Evolutionary conservation across 2,329 filamentous ascomycete species (phyloP).

Genomic region (Pseudopyrenochaeta lycopersici): DNA sequence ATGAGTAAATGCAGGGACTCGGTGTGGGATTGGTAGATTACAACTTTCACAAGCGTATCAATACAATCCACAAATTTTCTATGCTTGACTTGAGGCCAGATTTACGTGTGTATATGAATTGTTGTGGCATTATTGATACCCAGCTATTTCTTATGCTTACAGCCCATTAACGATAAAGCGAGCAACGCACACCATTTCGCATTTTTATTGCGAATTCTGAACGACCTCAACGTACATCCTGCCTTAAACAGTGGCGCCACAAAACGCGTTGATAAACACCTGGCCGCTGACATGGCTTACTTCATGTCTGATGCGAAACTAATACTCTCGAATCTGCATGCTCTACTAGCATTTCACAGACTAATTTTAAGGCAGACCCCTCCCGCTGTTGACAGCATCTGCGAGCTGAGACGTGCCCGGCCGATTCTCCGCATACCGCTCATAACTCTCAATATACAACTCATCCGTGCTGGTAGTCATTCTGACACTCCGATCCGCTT

Average conservation of each 20-base stretch:
- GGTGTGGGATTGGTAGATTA: neutral
- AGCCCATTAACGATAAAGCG: no score
- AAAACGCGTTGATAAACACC: no score
- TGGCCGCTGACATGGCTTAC: no score
- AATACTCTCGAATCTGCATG: neutral
- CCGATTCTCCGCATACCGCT: conserved; percentile 69
- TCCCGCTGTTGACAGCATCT: conserved; percentile 67
- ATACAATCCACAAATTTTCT: neutral
- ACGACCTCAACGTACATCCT: no score
- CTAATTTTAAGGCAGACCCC: conserved; percentile 56
- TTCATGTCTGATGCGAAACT: no score
- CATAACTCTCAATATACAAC: conserved; percentile 73
- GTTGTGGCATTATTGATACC: no score
- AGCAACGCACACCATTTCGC: no score
- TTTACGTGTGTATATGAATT: no score
- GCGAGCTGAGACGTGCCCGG: conserved; percentile 67
- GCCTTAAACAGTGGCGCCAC: no score
- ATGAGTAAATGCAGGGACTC: conserved; percentile 9
- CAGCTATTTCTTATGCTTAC: no score
- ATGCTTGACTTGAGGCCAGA: neutral
- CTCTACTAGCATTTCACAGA: neutral
- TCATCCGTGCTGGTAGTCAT: conserved; percentile 73
- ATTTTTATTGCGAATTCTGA: no score
- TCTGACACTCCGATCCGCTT: conserved; percentile 68
- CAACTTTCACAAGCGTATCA: neutral